Percentiles rank a stretch among this genome's conserved stretches.
Conservation (phyloP, 139 green algal species). For the Chlorella sp. region DNA sequence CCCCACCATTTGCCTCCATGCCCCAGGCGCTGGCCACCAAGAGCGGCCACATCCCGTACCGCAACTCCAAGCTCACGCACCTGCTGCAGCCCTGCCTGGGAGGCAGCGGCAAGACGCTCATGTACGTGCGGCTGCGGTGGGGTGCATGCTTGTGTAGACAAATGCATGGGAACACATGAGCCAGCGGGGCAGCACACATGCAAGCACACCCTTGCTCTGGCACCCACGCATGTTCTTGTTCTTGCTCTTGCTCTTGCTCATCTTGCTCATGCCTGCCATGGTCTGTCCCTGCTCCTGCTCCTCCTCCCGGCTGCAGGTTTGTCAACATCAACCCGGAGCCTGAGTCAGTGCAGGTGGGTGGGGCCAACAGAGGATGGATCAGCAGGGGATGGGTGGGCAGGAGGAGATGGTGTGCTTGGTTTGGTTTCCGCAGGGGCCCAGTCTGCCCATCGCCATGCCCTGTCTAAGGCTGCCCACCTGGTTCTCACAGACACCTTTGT, state of each 20-base stretch:
- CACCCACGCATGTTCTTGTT: not conserved
- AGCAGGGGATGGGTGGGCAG: not conserved
- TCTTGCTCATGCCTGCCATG: slow-evolving; percentile 50
- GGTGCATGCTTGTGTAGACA: not conserved
- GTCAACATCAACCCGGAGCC: slow-evolving; percentile 94
- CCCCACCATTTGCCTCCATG: not conserved
- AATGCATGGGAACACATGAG: too few relatives aligned
- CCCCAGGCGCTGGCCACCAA: slow-evolving; percentile 69
- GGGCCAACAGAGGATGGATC: not conserved
- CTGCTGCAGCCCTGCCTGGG: slow-evolving; percentile 92
- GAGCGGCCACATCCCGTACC: slow-evolving; percentile 83
- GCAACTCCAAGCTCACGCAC: slow-evolving; percentile 97
- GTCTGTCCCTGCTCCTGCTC: too few relatives aligned
- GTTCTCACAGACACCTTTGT: not conserved
- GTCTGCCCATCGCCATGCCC: too few relatives aligned
- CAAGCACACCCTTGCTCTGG: not conserved
- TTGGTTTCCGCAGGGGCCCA: too few relatives aligned
- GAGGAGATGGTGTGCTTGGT: too few relatives aligned
- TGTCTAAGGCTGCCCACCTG: not conserved
- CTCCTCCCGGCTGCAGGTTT: slow-evolving; percentile 47
- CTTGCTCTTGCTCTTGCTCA: not conserved
- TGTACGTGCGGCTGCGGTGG: slow-evolving; percentile 72
- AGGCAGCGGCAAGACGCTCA: slow-evolving; percentile 92
- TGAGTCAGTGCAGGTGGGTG: slow-evolving; percentile 54
- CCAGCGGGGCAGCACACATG: too few relatives aligned